Conservation (phyloP, 108 stramenopile genomes). For the Chaetoceros tenuissimus region DNA sequence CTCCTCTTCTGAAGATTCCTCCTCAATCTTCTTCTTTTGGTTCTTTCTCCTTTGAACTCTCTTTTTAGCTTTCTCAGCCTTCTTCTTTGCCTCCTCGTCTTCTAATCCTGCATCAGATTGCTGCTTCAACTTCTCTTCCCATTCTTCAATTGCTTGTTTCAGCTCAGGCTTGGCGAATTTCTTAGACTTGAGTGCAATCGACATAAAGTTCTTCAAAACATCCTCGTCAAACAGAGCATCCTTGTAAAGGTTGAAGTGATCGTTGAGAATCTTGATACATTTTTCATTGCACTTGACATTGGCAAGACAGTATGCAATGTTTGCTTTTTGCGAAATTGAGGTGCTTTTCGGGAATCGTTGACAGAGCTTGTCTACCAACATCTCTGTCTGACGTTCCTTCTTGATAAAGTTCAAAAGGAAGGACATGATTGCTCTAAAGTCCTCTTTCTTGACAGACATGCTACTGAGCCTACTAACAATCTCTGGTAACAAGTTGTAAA, state of each 20-base stretch:
- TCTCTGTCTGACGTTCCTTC: slow-evolving; percentile 92
- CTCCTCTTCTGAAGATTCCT: too few species aligned
- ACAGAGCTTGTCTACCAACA: slow-evolving; percentile 88
- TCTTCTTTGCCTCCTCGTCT: slow-evolving; percentile 53
- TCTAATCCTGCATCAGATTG: slow-evolving; percentile 44
- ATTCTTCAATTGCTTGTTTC: slow-evolving; percentile 77
- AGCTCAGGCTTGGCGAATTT: slow-evolving; percentile 78
- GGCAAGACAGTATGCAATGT: slow-evolving; percentile 90
- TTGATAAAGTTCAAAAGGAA: slow-evolving; percentile 95
- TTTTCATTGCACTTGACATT: slow-evolving; percentile 86
- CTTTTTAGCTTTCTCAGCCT: slow-evolving; percentile 30
- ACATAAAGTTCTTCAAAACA: slow-evolving; percentile 65
- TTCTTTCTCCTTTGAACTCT: background rate
- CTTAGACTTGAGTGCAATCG: slow-evolving; percentile 73
- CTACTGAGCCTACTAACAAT: slow-evolving; percentile 89
- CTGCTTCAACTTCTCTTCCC: slow-evolving; percentile 64
- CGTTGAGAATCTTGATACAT: slow-evolving; percentile 74
- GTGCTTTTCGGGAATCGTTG: slow-evolving; percentile 80
- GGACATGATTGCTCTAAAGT: slow-evolving; percentile 81
- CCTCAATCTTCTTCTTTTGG: background rate
- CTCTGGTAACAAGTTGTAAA: slow-evolving; percentile 98
- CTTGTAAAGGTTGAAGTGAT: slow-evolving; percentile 84
- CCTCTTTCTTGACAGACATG: slow-evolving; percentile 43
- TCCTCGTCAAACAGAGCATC: slow-evolving; percentile 87
- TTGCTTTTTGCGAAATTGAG: slow-evolving; percentile 64